These are phyloP conservation scores for Pisolithus orientalis DNA, from an alignment of 768 basidiomycete species.

Conservation along the genomic window DNA sequence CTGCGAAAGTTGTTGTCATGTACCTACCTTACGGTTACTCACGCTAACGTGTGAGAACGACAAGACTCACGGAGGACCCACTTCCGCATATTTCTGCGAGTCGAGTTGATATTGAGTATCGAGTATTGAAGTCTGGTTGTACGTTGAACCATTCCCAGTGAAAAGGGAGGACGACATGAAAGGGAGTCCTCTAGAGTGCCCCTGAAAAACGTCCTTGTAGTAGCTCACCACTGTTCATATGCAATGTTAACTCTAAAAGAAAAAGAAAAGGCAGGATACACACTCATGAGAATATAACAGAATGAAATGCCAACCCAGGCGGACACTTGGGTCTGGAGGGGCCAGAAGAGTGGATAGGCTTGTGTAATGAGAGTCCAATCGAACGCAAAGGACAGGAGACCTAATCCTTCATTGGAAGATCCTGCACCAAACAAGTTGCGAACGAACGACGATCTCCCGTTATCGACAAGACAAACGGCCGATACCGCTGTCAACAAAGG, in stretches of 20 bases:
- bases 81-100: conserved; percentile 4
- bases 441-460: conserved; percentile 38
- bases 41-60: not conserved
- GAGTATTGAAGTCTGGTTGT: conserved; percentile 10
- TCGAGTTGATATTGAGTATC: conserved; percentile 6
- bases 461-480: conserved; percentile 42
- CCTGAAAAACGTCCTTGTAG: conserved; percentile 41
- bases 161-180: conserved; percentile 47
- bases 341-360: conserved; percentile 50
- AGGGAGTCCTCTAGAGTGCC: conserved; percentile 28
- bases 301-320: conserved; percentile 11
- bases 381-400: conserved; percentile 40
- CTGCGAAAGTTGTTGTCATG: conserved; percentile 12
- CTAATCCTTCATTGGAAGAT: conserved; percentile 47
- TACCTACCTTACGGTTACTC: conserved; percentile 3
- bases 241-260: not conserved
- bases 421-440: conserved; percentile 39
- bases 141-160: conserved; percentile 11
- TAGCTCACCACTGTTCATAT: conserved; percentile 6
- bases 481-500: conserved; percentile 43
- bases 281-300: conserved; percentile 28
- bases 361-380: conserved; percentile 52
- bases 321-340: conserved; percentile 40
- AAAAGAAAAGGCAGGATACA: conserved; percentile 5
- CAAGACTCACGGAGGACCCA: conserved; percentile 8